Evolutionary conservation across 2,329 filamentous ascomycete species (phyloP), one percentile per base, ranked within the genome.

Genomic region (Trichophyton simii): DNA sequence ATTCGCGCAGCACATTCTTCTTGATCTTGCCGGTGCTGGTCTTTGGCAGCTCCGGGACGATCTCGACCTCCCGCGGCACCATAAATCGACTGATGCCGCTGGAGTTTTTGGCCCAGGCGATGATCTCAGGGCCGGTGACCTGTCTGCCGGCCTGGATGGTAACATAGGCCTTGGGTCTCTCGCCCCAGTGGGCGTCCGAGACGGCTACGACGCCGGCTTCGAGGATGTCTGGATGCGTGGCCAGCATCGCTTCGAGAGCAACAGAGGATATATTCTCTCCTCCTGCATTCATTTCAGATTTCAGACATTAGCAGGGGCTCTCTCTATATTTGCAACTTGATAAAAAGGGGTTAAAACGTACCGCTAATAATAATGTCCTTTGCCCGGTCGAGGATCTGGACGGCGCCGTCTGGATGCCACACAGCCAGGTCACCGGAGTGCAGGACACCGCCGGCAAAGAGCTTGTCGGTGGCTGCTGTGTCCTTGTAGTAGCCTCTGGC

Each of bases 321-420:
- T 38, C 34, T 38, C 34, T 38, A 0, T 38, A 13, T 13, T 38
- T 31, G 18, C 6, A 31, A 31, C 34, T 38, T 8, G 31, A 22
- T 31, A 31, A 28, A 1, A 3, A 1, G 34, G 8, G 11, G 9
- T 36, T 36, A 3, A 38, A 34, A 73, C 80, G 67, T 78, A 89
- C 88, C 89, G 60, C 89, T 95, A 65, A 99, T 99, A 69, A 99
- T 99, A 60, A 99, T 96, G 71, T 99, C 94, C 78, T 99, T 99
- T 13, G 90, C 89, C 20, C 94, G 83, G 75, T 99, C 94, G 62
- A 95, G 78, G 65, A 99, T 96, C 77, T 97, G 90, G 52, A 91
- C 86, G 62, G 89, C 87, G 1, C 92, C 91, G 71, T 97, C 94
- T 0, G 87, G 82, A 76, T 96, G 89, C 88, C 89, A 91, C 0